Conservation (phyloP, 306 rosid genomes). For the Trifolium fragiferum region DNA sequence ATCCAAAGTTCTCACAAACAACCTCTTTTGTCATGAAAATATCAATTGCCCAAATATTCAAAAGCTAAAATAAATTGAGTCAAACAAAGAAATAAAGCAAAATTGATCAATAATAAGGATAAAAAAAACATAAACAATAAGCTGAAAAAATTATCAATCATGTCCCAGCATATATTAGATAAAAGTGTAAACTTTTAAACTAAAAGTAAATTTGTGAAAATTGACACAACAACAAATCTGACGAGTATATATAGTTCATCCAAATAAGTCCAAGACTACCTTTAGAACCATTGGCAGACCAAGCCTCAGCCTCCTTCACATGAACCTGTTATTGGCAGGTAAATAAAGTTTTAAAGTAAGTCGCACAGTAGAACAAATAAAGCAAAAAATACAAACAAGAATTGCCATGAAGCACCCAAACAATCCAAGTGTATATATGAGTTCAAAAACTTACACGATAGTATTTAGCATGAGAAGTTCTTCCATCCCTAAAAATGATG, state of each 20-base stretch:
- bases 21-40: conserved; percentile 20
- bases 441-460: conserved; percentile 66
- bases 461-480: conserved; percentile 69
- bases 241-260: conserved; percentile 8
- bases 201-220: conserved; percentile 13
- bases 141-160: conserved; percentile 30
- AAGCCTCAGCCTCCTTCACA: conserved; percentile 73
- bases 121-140: conserved; percentile 12
- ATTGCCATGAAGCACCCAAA: conserved; percentile 20
- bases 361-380: conserved; percentile 30
- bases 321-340: conserved; percentile 66
- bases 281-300: conserved; percentile 64
- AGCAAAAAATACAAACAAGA: conserved; percentile 33
- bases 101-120: conserved; percentile 1
- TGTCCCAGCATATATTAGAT: conserved; percentile 7
- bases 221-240: conserved; percentile 25
- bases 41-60: neutral
- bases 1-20: conserved; percentile 18
- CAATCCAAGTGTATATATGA: conserved; percentile 37
- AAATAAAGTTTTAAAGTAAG: conserved; percentile 44
- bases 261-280: conserved; percentile 56
- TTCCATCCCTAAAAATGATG: conserved; percentile 64
- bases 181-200: neutral
- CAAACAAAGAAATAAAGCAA: conserved; percentile 9
- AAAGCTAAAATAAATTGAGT: neutral